Base-by-base conservation (phyloP, 1,139 yeast genomes). In the Scheffersomyces quercinus region DNA sequence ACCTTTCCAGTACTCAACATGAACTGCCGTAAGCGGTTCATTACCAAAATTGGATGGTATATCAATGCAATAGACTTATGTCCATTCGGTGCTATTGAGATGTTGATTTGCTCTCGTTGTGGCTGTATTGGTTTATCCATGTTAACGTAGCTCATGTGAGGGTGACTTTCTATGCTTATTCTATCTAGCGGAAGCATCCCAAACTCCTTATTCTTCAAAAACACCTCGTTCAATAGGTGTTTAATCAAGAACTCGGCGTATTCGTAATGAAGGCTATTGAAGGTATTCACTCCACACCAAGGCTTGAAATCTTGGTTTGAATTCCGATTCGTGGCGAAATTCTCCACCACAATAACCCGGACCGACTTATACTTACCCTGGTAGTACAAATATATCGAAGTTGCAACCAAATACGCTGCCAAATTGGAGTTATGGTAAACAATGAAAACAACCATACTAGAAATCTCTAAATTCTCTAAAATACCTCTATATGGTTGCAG, bases 231-330 rank as follows among this genome's bases (percentile, higher is more conserved):
- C 29, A 56, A 41, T 7, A 49, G 15, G 8, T 29, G 33, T 11
- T 33, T 36, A 9, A 40, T 15, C 4, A 52, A 28, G n/a, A 48
- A 38, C 13, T 43, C 42, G 33, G 42, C 41, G 28, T 45, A 43
- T 10, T 26, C 36, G 12, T 50, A 43, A 4, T 44, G 47, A 3
- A 38, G 44, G 35, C 47, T 45, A 29, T 47, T 56, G 9, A 58
- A 37, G 4, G 60, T 59, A 26, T 51, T 54, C 20, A 51, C 51
- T 2, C 67, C 67, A 49, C 67, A 63, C 65, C 65, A 62, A 3
- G 65, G 64, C 36, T 42, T 43, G 31, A 47, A 31, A 24, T 43
- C 52, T 28, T 37, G 48, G 35, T 38, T 42, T 2, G 41, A 40
- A 12, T 29, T 35, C 12, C 28, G 37, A 29, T 33, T 26, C 28